Percentiles rank a stretch among this genome's conserved stretches.
These are phyloP conservation scores for Alternaria panax DNA, from an alignment of 2,329 filamentous ascomycete genomes.

Conservation along the genomic window DNA sequence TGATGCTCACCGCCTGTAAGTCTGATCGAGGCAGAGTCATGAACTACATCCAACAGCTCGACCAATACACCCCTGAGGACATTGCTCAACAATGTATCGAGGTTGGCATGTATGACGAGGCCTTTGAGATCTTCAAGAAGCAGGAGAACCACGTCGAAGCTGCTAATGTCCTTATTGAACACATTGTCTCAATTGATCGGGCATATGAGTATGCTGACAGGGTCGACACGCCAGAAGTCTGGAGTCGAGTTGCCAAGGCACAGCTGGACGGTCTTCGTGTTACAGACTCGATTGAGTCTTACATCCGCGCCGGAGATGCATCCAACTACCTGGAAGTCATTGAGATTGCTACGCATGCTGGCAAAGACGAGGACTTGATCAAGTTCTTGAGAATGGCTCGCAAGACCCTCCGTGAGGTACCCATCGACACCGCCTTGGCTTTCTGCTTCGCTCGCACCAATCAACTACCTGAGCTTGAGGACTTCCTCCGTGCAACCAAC, in stretches of 20 bases:
- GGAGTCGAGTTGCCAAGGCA: conserved; percentile 98
- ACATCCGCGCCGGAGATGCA: conserved; percentile 92
- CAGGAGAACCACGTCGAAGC: conserved; percentile 86
- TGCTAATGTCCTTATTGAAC: conserved; percentile 89
- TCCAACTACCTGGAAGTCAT: conserved; percentile 96
- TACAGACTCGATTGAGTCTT: conserved; percentile 91
- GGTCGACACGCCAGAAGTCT: conserved; percentile 92
- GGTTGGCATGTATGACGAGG: conserved; percentile 93
- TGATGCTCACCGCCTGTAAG: conserved; percentile 96
- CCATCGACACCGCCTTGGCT: conserved; percentile 91
- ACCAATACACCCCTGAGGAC: conserved; percentile 88
- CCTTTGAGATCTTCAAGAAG: conserved; percentile 99
- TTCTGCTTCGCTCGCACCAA: conserved; percentile 93
- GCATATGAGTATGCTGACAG: conserved; percentile 95
- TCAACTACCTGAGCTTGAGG: conserved; percentile 90
- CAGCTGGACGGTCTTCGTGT: conserved; percentile 95
- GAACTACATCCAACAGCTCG: conserved; percentile 93
- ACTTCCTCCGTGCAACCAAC: conserved; percentile 91
- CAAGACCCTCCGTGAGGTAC: conserved; percentile 92
- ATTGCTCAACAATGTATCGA: conserved; percentile 94
- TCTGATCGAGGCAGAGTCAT: conserved; percentile 94
- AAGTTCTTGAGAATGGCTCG: conserved; percentile 97
- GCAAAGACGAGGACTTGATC: conserved; percentile 97
- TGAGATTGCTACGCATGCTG: conserved; percentile 91
- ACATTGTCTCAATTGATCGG: conserved; percentile 97